Conservation (phyloP, 169 alveolate species). For the Plasmodium reichenowi region DNA sequence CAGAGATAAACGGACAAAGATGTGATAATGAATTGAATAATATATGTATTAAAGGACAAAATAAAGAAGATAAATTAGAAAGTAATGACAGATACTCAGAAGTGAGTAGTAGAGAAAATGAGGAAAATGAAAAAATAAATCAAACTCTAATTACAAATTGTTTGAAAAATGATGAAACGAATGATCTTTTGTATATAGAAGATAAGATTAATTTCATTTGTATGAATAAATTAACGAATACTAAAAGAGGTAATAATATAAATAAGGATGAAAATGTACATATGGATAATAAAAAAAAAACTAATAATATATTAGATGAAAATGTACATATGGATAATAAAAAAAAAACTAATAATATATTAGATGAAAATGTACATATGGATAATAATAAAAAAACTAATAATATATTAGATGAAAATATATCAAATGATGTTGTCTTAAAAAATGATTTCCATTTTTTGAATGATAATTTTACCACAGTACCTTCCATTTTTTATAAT, state of each 20-base stretch:
- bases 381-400: background rate
- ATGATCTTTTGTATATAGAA: background rate
- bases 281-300: background rate
- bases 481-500: constrained; percentile 37
- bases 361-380: background rate
- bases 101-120: background rate
- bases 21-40: background rate
- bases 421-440: background rate
- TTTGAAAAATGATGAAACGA: background rate
- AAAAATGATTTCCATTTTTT: background rate
- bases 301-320: too few species aligned
- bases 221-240: background rate
- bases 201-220: background rate
- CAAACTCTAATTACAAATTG: background rate
- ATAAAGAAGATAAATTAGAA: background rate
- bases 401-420: background rate
- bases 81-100: background rate
- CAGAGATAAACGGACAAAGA: background rate
- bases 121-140: background rate
- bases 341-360: too few species aligned
- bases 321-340: background rate
- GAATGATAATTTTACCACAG: background rate
- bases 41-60: background rate
- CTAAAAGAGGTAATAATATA: background rate
- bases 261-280: background rate